A percentile compares a stretch with the other conserved stretches of the same genome.
Evolutionary conservation across 2,329 filamentous ascomycete species (phyloP).

Genomic region (Microdochium trichocladiopsis): DNA sequence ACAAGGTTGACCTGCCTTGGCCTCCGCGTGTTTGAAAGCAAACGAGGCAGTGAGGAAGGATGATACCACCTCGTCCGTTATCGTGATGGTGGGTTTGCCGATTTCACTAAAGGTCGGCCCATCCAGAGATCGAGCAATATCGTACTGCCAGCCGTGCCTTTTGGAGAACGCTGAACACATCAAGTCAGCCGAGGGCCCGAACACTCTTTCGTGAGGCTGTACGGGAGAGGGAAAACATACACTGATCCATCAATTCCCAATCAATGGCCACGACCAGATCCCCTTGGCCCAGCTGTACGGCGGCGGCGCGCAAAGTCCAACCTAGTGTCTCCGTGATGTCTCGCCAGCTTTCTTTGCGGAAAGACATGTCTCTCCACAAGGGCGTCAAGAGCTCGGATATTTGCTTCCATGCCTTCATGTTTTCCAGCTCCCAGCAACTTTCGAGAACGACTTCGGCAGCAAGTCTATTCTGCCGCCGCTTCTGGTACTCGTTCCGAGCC

Average conservation of each 20-base stretch:
- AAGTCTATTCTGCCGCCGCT: conserved; percentile 43
- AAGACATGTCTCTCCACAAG: conserved; percentile 50
- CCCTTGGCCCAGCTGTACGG: conserved; percentile 41
- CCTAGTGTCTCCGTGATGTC: conserved; percentile 52
- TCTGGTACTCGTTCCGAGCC: conserved; percentile 46
- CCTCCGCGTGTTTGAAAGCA: conserved; percentile 49
- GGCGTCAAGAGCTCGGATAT: conserved; percentile 47
- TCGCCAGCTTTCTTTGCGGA: conserved; percentile 53
- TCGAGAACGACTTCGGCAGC: conserved; percentile 51
- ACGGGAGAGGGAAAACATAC: conserved; percentile 31
- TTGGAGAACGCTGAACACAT: conserved; percentile 50
- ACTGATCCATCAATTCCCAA: conserved; percentile 55
- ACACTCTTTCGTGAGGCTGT: conserved; percentile 2
- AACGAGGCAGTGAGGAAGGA: conserved; percentile 50
- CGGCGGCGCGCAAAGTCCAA: conserved; percentile 54
- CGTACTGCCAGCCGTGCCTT: conserved; percentile 52
- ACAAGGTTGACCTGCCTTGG: conserved; percentile 54
- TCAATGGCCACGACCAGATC: conserved; percentile 54
- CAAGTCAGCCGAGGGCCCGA: no score
- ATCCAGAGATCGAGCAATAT: conserved; percentile 50
- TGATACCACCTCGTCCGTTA: conserved; percentile 43
- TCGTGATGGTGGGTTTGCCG: conserved; percentile 37
- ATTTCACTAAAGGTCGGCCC: conserved; percentile 30
- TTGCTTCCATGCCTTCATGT: conserved; percentile 42
- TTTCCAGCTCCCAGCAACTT: conserved; percentile 47